Conservation (phyloP, 2,329 filamentous ascomycete species). For the Colletotrichum brevisporum region DNA sequence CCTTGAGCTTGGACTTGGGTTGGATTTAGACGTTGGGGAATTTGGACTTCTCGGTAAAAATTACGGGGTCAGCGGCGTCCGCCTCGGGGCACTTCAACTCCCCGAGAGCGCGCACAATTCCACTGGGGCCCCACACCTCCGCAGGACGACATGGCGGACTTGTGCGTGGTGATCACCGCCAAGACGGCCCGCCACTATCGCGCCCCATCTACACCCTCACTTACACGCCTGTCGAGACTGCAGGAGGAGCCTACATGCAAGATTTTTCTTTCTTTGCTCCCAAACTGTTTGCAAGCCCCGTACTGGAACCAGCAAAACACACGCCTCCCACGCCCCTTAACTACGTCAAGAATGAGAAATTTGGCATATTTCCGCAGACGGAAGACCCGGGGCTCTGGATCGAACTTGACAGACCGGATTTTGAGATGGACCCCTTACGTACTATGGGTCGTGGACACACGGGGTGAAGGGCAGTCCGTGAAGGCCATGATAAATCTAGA, state of each 20-base stretch:
- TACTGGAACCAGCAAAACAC: slow-evolving; percentile 1
- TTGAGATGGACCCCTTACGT: slow-evolving; percentile 38
- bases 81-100: slow-evolving; percentile 29
- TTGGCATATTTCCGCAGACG: slow-evolving; percentile 13
- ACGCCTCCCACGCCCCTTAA: slow-evolving; percentile 3
- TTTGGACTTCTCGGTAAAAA: slow-evolving; percentile 34
- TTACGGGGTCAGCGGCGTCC: slow-evolving; percentile 35
- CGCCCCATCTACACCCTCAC: slow-evolving; percentile 20
- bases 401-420: slow-evolving; percentile 27
- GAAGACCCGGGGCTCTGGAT: slow-evolving; percentile 32
- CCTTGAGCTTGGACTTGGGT: slow-evolving; percentile 3
- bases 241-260: slow-evolving; percentile 18
- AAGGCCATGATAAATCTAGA: slow-evolving; percentile 33
- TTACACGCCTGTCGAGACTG: not conserved
- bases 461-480: slow-evolving; percentile 28
- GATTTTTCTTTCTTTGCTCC: slow-evolving; percentile 1
- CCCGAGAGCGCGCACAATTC: slow-evolving; percentile 21
- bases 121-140: slow-evolving; percentile 16
- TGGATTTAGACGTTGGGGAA: slow-evolving; percentile 31
- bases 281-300: not conserved
- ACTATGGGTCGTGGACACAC: slow-evolving; percentile 18
- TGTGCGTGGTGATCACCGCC: slow-evolving; percentile 29
- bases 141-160: slow-evolving; percentile 1
- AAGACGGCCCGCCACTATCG: slow-evolving; percentile 28
- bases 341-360: slow-evolving; percentile 23